Base-by-base conservation (phyloP, 768 basidiomycete species). In the Suillus sp. region DNA sequence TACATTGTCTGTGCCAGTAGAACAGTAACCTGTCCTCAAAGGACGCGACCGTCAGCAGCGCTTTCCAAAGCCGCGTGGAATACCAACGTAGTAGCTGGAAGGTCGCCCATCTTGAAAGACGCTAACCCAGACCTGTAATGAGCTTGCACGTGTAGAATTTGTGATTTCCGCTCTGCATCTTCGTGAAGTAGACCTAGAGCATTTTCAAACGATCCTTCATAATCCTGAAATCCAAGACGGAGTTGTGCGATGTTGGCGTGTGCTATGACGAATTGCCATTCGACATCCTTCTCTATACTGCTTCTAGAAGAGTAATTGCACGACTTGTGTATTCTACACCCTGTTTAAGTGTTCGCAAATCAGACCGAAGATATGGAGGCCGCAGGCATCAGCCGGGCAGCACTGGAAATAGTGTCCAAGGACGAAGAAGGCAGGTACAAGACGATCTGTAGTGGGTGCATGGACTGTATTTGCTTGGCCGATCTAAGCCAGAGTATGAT, bases 1-100 rank as follows among this genome's bases (percentile, higher is more conserved):
- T 96, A 98, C 68, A 97, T 81, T 7, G 86, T 86, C 73, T 95
- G 88, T 6, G 92, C 87, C n/a, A 94, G 82, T n/a, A 93, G 70
- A 2, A 97, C 87, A 1, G 82, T 83, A 27, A 89, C 84, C 57
- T 94, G 91, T 10, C 91, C 87, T 54, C 84, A 82, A 59, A 91
- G 71, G 7, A 74, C 64, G 25, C 71, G 55, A 59, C 87, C 76
- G 20, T 84, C 81, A 0, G 78, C 80, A 5, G 86, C 83, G 51
- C 81, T 80, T 40, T 81, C 82, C 64, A 92, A 71, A 4, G 90
- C 90, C 4, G 77, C 75, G 72, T 96, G 91, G 69, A 97, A 87
- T 42, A 78, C 73, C 22, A 78, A 79, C 64, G 95, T 72, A 1
- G 93, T 91, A 13, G 78, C 78, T 34, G 87, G 83, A 22, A 89